Evolutionary conservation across 192 early-diverging fungal species (phyloP).

Genomic region (Rhizophagus clarus): DNA sequence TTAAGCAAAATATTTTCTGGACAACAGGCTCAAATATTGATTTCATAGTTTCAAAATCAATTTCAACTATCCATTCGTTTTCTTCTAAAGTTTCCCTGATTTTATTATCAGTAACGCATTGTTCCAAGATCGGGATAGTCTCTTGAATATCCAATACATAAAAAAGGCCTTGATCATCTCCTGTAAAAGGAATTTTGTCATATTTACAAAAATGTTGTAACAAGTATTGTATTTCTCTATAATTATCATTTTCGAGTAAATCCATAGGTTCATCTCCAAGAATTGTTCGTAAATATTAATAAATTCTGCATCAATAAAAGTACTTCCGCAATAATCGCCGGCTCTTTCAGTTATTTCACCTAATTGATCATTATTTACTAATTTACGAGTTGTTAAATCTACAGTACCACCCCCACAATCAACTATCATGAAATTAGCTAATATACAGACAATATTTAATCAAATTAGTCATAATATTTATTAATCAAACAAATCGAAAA

Average conservation of each 20-base stretch:
- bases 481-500: background rate
- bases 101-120: background rate
- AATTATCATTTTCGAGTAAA: background rate
- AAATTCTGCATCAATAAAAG: conserved; percentile 14
- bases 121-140: background rate
- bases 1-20: conserved; percentile 51
- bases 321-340: conserved; percentile 4
- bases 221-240: conserved; percentile 11
- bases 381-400: too few species aligned
- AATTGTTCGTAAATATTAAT: background rate
- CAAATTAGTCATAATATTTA: background rate
- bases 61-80: conserved; percentile 44
- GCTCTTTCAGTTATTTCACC: background rate
- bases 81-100: conserved; percentile 39
- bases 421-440: conserved; percentile 56
- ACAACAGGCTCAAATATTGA: conserved; percentile 61
- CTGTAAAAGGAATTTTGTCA: too few species aligned
- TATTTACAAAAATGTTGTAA: background rate
- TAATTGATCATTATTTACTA: conserved; percentile 19
- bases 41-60: conserved; percentile 44
- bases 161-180: too few species aligned
- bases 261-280: background rate
- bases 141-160: background rate
- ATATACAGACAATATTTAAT: background rate
- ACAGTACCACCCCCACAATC: conserved; percentile 61